phyloP scores from a whole-genome alignment of 768 basidiomycete genomes.

The Mrakia frigida region DNA sequence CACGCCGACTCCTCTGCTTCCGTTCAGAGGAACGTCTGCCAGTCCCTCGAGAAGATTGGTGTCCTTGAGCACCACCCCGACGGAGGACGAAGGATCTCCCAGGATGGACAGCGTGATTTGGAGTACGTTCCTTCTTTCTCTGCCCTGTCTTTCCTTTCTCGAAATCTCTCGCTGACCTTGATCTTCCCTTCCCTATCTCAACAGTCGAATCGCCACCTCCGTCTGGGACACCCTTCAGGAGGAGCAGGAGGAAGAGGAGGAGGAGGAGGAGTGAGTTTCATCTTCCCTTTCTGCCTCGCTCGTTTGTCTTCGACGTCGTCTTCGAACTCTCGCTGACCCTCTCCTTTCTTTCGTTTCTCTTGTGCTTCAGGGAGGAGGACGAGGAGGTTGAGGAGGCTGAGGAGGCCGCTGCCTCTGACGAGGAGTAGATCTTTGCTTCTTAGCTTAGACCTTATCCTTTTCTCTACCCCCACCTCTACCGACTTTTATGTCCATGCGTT shows the following conservation, averaged over 20 bases:
- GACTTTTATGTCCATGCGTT: conserved; percentile 1
- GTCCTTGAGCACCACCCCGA: conserved; percentile 89
- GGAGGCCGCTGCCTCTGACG: conserved; percentile 27
- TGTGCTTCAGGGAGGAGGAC: conserved; percentile 18
- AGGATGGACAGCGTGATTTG: conserved; percentile 70
- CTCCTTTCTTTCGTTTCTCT: not conserved
- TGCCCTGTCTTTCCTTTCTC: not conserved
- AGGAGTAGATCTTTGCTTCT: conserved; percentile 22
- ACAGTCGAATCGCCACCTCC: conserved; percentile 48
- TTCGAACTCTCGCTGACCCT: conserved; percentile 7
- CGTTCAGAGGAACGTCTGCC: conserved; percentile 92
- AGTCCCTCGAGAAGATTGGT: conserved; percentile 97
- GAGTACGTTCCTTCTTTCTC: conserved; percentile 1
- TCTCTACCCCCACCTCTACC: not conserved
- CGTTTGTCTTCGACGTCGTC: not conserved
- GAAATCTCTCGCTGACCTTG: conserved; percentile 59
- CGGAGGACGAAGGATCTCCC: conserved; percentile 91
- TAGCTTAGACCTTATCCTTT: not conserved
- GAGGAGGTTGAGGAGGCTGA: conserved; percentile 28
- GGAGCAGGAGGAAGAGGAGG: conserved; percentile 33
- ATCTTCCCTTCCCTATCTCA: conserved; percentile 5
- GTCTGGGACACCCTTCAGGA: conserved; percentile 44
- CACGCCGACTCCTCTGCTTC: conserved; percentile 78
- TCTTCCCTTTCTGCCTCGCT: no score
- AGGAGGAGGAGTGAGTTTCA: conserved; percentile 26